These are phyloP conservation scores for Saccharomycopsis sp. DNA, from an alignment of 805 yeast species.

Conservation along the genomic window DNA sequence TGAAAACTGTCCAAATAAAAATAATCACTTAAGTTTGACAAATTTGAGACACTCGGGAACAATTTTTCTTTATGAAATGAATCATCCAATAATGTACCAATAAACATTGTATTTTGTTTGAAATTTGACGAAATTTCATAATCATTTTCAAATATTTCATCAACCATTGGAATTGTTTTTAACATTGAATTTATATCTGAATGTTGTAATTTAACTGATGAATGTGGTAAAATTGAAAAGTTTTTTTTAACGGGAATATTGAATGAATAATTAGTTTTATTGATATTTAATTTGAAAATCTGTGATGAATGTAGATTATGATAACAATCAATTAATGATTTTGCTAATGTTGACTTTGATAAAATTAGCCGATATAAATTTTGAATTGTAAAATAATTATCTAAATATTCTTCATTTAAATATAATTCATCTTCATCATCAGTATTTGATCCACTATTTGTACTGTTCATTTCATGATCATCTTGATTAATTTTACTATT, in stretches of 20 bases:
- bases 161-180: conserved; percentile 19
- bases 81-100: conserved; percentile 16
- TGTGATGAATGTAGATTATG: conserved; percentile 39
- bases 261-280: conserved; percentile 36
- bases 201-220: conserved; percentile 23
- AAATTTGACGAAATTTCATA: neutral
- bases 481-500: too few relatives aligned
- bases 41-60: conserved; percentile 16
- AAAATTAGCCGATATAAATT: conserved; percentile 29
- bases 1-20: conserved; percentile 16
- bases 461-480: neutral
- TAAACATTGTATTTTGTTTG: conserved; percentile 5
- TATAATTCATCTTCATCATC: conserved; percentile 25
- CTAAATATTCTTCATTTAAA: neutral
- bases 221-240: conserved; percentile 41
- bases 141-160: neutral
- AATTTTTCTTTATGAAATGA: conserved; percentile 10
- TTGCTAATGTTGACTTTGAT: conserved; percentile 39
- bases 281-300: conserved; percentile 47
- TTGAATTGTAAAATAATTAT: conserved; percentile 21
- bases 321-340: conserved; percentile 40
- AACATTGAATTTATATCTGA: conserved; percentile 31
- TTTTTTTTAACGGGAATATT: conserved; percentile 56
- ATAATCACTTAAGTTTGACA: conserved; percentile 9
- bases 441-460: neutral